These are phyloP conservation scores for Cryptococcus hybrid DNA, from an alignment of 1,284 basidiomycete genomes.

Conservation along the genomic window DNA sequence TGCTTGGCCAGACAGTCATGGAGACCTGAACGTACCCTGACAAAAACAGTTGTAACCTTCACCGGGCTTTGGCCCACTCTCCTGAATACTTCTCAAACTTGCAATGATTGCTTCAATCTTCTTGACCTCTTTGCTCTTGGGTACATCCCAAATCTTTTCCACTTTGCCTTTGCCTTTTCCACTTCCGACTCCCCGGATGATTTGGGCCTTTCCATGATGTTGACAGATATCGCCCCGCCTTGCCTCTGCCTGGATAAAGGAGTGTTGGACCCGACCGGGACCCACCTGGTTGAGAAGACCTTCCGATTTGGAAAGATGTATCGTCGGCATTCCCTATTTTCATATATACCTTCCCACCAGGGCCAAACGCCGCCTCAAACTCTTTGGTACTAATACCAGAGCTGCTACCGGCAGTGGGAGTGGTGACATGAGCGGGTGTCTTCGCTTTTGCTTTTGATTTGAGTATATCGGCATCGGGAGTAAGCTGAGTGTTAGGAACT, in stretches of 20 bases:
- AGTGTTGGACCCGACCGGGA: constrained; percentile 4
- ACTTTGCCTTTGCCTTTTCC: constrained; percentile 12
- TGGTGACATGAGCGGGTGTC: neutral
- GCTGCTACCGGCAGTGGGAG: neutral
- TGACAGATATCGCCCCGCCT: constrained; percentile 29
- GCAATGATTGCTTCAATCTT: constrained; percentile 37
- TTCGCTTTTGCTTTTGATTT: neutral
- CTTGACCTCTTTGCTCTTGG: constrained; percentile 38
- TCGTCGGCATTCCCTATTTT: constrained; percentile 31
- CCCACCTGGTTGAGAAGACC: neutral
- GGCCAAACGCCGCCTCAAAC: constrained; percentile 29
- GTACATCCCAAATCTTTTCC: constrained; percentile 45
- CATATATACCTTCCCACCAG: constrained; percentile 36
- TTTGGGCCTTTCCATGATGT: constrained; percentile 8
- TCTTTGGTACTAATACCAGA: constrained; percentile 13
- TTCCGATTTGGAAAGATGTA: constrained; percentile 2
- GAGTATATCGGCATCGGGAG: constrained; percentile 6
- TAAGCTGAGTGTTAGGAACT: constrained; percentile 11
- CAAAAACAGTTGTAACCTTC: constrained; percentile 47
- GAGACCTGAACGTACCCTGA: constrained; percentile 41
- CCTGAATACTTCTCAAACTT: constrained; percentile 29
- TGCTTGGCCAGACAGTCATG: neutral
- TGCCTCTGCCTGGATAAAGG: constrained; percentile 5
- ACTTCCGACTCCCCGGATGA: constrained; percentile 16
- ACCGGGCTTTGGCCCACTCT: constrained; percentile 27